phyloP scores from a whole-genome alignment of 257 asterid species.

The Anisodus tanguticus region DNA sequence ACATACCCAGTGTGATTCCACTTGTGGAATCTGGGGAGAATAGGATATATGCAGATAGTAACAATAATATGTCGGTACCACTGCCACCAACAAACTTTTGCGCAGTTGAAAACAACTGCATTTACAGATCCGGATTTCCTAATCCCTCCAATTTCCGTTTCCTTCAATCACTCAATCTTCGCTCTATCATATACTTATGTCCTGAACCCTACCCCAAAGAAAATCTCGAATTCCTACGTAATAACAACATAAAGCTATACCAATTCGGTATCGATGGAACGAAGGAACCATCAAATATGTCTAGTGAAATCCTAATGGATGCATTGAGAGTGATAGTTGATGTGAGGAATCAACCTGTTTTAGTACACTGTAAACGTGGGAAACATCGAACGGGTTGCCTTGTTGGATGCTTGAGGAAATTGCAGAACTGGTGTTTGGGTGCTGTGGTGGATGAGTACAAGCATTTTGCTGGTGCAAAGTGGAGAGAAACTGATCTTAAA shows the following conservation, averaged over 20 bases:
- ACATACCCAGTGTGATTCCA: too few species aligned
- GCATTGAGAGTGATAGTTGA: constrained; percentile 21
- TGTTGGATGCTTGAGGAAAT: constrained; percentile 29
- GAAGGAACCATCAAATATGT: neutral
- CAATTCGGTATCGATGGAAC: constrained; percentile 20
- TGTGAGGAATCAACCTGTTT: constrained; percentile 23
- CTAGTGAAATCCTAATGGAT: neutral
- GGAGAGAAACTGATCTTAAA: neutral
- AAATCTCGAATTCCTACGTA: neutral
- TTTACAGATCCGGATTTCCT: neutral
- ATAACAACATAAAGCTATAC: neutral
- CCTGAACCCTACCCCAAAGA: neutral
- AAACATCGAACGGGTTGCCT: constrained; percentile 23
- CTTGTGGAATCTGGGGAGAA: too few species aligned
- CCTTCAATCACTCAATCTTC: neutral
- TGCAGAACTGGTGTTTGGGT: constrained; percentile 22
- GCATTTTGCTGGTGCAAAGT: constrained; percentile 3
- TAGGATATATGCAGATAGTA: neutral
- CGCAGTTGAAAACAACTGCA: neutral
- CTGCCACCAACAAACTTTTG: constrained; percentile 1
- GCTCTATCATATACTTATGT: constrained; percentile 12
- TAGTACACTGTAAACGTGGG: constrained; percentile 21
- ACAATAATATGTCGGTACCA: neutral
- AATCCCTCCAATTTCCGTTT: neutral
- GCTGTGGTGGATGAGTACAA: constrained; percentile 11